These are phyloP conservation scores for Fusarium heterosporum DNA, from an alignment of 2,329 filamentous ascomycete genomes.

Conservation along the genomic window DNA sequence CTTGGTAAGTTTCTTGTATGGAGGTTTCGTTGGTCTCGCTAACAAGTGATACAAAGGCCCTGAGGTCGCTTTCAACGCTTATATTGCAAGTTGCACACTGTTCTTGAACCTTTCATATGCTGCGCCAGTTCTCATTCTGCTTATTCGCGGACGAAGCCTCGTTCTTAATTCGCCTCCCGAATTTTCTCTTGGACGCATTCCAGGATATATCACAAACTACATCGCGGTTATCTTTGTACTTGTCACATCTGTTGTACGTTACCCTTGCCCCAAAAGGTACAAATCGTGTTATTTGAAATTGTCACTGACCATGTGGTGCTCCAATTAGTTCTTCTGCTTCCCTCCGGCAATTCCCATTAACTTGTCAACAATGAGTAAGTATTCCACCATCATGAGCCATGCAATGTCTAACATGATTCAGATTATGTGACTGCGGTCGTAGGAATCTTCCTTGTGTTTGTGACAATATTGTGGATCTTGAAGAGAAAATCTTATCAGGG, in stretches of 20 bases:
- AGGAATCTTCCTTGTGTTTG: slow-evolving; percentile 48
- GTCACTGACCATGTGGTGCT: neutral
- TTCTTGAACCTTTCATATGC: slow-evolving; percentile 61
- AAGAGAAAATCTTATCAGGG: slow-evolving; percentile 39
- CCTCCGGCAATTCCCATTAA: slow-evolving; percentile 40
- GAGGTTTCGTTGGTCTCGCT: rapidly evolving
- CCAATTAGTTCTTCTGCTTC: slow-evolving; percentile 39
- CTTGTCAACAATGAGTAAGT: slow-evolving; percentile 41
- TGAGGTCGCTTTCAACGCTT: slow-evolving; percentile 60
- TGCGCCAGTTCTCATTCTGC: slow-evolving; percentile 55
- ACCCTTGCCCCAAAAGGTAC: rapidly evolving
- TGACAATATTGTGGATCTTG: slow-evolving; percentile 26
- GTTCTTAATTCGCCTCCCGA: slow-evolving; percentile 47
- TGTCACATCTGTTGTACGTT: slow-evolving; percentile 53
- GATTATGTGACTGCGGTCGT: slow-evolving; percentile 54
- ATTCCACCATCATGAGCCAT: rapidly evolving
- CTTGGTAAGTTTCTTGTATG: slow-evolving; percentile 29
- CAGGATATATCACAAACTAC: slow-evolving; percentile 49
- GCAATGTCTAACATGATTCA: slow-evolving; percentile 19
- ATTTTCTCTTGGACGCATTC: slow-evolving; percentile 49
- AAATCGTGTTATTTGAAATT: rapidly evolving
- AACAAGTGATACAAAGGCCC: slow-evolving; percentile 46
- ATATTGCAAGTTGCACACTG: slow-evolving; percentile 59
- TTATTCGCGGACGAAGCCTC: slow-evolving; percentile 52
- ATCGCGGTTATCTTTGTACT: slow-evolving; percentile 53